A percentile compares a stretch with the other conserved stretches of the same genome.
phyloP scores from a whole-genome alignment of 2,329 filamentous ascomycete genomes.

The Paraphoma chrysanthemicola region DNA sequence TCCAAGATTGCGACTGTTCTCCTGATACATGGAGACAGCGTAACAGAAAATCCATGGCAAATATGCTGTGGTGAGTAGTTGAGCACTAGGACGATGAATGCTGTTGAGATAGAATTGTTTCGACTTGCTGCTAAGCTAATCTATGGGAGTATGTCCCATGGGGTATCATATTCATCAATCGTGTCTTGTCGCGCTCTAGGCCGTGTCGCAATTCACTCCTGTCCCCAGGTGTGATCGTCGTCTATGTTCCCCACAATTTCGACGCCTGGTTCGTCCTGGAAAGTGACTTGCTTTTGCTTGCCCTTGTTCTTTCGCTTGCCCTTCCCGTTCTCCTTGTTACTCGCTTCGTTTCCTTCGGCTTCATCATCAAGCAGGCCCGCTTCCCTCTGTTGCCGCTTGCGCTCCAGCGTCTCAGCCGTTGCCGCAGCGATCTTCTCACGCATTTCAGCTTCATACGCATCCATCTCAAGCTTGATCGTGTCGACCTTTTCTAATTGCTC shows the following conservation, averaged over 20 bases:
- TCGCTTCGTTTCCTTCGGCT: conserved; percentile 18
- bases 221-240: conserved; percentile 37
- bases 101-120: not conserved
- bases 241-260: conserved; percentile 38
- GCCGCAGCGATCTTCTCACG: conserved; percentile 46
- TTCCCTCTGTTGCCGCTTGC: conserved; percentile 44
- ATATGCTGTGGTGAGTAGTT: not conserved
- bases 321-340: conserved; percentile 30
- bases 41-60: too few species aligned
- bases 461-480: conserved; percentile 41
- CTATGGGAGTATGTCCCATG: not conserved
- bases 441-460: conserved; percentile 32
- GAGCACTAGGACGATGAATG: not conserved
- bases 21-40: too few species aligned
- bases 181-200: not conserved
- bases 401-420: conserved; percentile 41
- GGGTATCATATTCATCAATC: conserved; percentile 2
- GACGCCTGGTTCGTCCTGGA: conserved; percentile 37
- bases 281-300: conserved; percentile 34
- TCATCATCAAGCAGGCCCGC: conserved; percentile 31
- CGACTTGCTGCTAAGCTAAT: not conserved
- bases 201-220: conserved; percentile 5
- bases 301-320: conserved; percentile 41
- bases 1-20: too few species aligned
- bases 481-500: conserved; percentile 47